These are phyloP conservation scores for Naganishia kalamii DNA, from an alignment of 768 basidiomycete genomes.

Conservation along the genomic window DNA sequence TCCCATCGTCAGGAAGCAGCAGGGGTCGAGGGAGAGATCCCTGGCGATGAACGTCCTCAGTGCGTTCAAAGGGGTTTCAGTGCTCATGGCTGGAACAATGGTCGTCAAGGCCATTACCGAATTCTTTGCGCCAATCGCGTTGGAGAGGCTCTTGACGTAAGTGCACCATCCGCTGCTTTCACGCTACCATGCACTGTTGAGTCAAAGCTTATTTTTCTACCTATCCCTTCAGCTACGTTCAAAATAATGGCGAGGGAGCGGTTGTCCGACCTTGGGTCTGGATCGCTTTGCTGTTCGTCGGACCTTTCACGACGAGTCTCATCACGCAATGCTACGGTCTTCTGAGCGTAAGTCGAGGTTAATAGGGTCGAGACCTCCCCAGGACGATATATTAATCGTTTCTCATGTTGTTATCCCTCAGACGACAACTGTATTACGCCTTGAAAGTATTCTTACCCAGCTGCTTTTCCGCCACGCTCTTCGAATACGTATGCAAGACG, in stretches of 20 bases:
- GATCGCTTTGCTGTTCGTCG: slow-evolving; percentile 52
- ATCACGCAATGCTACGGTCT: slow-evolving; percentile 53
- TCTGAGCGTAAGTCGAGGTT: not conserved
- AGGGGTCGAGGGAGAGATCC: slow-evolving; percentile 49
- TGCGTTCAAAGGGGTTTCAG: slow-evolving; percentile 35
- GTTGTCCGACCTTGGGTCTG: slow-evolving; percentile 64
- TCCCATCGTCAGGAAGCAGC: slow-evolving; percentile 38
- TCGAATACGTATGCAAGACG: slow-evolving; percentile 59
- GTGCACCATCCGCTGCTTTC: slow-evolving; percentile 45
- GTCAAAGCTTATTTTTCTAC: not conserved
- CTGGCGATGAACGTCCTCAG: slow-evolving; percentile 52
- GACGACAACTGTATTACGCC: slow-evolving; percentile 52
- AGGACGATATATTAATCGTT: not conserved
- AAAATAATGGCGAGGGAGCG: slow-evolving; percentile 48
- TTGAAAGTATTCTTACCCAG: slow-evolving; percentile 55
- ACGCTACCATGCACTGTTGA: not conserved
- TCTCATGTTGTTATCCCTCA: slow-evolving; percentile 26
- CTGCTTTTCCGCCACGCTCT: slow-evolving; percentile 81
- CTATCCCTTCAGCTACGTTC: not conserved
- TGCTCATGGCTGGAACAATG: slow-evolving; percentile 22
- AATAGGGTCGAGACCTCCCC: not conserved
- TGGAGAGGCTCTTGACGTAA: slow-evolving; percentile 50
- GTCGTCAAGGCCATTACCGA: slow-evolving; percentile 34
- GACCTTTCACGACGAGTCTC: slow-evolving; percentile 44
- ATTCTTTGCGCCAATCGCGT: slow-evolving; percentile 46